A percentile compares a stretch with the other conserved stretches of the same genome.
Conservation (phyloP, 1,284 basidiomycete species). For the Pascua guehoae region DNA sequence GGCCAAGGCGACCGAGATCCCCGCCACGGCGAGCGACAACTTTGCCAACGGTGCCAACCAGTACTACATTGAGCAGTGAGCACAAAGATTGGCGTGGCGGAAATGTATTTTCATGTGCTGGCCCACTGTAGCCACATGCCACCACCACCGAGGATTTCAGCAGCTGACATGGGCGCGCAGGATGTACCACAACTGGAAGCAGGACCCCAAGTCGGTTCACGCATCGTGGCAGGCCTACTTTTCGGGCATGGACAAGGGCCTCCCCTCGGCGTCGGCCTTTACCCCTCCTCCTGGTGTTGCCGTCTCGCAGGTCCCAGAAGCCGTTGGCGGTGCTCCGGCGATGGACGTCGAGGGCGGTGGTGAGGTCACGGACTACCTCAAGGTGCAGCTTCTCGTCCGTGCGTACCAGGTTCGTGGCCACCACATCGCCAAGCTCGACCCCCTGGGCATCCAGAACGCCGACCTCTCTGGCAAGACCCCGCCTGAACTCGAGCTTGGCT, state of each 20-base stretch:
- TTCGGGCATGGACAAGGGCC: slow-evolving; percentile 82
- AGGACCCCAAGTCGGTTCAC: slow-evolving; percentile 89
- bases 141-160: background rate
- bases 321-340: slow-evolving; percentile 76
- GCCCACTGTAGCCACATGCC: too few relatives aligned
- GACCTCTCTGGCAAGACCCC: slow-evolving; percentile 74
- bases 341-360: slow-evolving; percentile 62
- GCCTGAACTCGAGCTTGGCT: slow-evolving; percentile 83
- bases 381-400: slow-evolving; percentile 92
- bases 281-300: slow-evolving; percentile 66
- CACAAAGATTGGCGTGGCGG: slow-evolving; percentile 2
- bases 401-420: slow-evolving; percentile 99
- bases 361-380: slow-evolving; percentile 89
- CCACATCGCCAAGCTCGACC: slow-evolving; percentile 91
- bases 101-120: background rate
- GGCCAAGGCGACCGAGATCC: slow-evolving; percentile 22
- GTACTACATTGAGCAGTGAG: slow-evolving; percentile 85
- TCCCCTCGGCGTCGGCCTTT: slow-evolving; percentile 79
- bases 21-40: slow-evolving; percentile 51
- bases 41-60: slow-evolving; percentile 90
- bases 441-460: slow-evolving; percentile 84
- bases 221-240: slow-evolving; percentile 95
- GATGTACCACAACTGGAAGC: slow-evolving; percentile 87
- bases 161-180: slow-evolving; percentile 27
- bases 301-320: slow-evolving; percentile 56